A percentile compares a stretch with the other conserved stretches of the same genome.
phyloP scores from a whole-genome alignment of 129 eudicot species.

The Escallonia herrerae region DNA sequence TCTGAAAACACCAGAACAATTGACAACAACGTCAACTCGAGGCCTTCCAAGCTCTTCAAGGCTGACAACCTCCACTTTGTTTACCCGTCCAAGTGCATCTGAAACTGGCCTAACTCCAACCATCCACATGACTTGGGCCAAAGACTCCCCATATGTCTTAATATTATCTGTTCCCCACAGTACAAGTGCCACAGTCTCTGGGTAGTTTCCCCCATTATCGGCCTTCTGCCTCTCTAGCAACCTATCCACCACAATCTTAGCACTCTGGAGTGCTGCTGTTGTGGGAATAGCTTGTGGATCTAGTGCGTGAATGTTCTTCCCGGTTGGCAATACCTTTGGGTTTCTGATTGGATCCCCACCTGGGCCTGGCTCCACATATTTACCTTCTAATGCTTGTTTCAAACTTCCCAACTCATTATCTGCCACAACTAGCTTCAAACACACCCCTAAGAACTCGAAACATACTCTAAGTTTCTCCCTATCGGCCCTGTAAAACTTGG shows the following conservation, averaged over 20 bases:
- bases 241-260: slow-evolving; percentile 89
- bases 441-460: slow-evolving; percentile 69
- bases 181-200: slow-evolving; percentile 95
- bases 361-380: slow-evolving; percentile 94
- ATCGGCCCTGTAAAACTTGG: slow-evolving; percentile 83
- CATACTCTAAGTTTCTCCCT: slow-evolving; percentile 74
- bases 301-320: slow-evolving; percentile 93
- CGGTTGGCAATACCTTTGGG: slow-evolving; percentile 96
- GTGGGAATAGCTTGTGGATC: slow-evolving; percentile 99
- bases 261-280: slow-evolving; percentile 95
- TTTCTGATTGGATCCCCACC: slow-evolving; percentile 98
- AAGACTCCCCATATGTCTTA: slow-evolving; percentile 94
- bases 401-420: slow-evolving; percentile 91
- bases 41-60: slow-evolving; percentile 99
- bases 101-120: slow-evolving; percentile 84
- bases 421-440: slow-evolving; percentile 77
- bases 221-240: slow-evolving; percentile 92
- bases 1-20: slow-evolving; percentile 97
- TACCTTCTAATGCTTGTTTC: slow-evolving; percentile 95
- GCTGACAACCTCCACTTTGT: slow-evolving; percentile 79
- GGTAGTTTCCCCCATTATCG: slow-evolving; percentile 92
- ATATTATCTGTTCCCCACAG: slow-evolving; percentile 99
- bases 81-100: slow-evolving; percentile 85
- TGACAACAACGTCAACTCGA: slow-evolving; percentile 97
- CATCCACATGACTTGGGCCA: slow-evolving; percentile 99